Percentiles rank a stretch among this genome's conserved stretches.
phyloP scores from a whole-genome alignment of 139 green algal genomes.

The Tetraselmis chui region DNA sequence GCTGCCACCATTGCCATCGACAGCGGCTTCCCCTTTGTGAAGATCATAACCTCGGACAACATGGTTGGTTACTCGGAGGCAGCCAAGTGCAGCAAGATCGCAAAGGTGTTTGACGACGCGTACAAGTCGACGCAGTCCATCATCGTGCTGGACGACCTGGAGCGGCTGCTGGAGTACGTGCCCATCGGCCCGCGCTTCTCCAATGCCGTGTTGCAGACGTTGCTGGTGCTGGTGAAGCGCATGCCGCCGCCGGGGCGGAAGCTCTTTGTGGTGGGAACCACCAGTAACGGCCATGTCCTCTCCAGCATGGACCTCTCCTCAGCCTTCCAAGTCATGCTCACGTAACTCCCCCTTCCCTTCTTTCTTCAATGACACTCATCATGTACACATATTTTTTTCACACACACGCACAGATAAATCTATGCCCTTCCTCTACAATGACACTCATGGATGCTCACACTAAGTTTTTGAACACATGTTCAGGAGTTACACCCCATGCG shows the following conservation, averaged over 20 bases:
- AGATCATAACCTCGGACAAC: conserved; percentile 73
- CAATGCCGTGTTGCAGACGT: conserved; percentile 86
- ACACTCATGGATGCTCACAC: no score
- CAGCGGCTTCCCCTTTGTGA: conserved; percentile 88
- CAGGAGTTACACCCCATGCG: no score
- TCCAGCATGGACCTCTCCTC: conserved; percentile 27
- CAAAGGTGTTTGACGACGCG: conserved; percentile 91
- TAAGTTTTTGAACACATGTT: no score
- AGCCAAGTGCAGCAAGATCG: conserved; percentile 64
- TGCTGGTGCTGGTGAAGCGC: conserved; percentile 93
- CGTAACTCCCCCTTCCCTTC: background rate
- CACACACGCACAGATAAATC: no score
- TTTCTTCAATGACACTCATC: background rate
- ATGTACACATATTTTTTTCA: no score
- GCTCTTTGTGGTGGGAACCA: conserved; percentile 82
- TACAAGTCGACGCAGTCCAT: conserved; percentile 84
- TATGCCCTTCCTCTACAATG: no score
- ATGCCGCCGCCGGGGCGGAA: conserved; percentile 74
- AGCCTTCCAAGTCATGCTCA: conserved; percentile 17
- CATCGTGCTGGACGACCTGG: conserved; percentile 95
- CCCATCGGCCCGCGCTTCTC: conserved; percentile 93
- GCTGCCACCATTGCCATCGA: conserved; percentile 80
- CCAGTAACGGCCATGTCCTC: conserved; percentile 24
- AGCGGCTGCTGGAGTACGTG: conserved; percentile 96
- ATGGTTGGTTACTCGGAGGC: conserved; percentile 86